Evolutionary conservation across 805 yeast genomes (phyloP).

Genomic region (Barnettozyma pratensis): DNA sequence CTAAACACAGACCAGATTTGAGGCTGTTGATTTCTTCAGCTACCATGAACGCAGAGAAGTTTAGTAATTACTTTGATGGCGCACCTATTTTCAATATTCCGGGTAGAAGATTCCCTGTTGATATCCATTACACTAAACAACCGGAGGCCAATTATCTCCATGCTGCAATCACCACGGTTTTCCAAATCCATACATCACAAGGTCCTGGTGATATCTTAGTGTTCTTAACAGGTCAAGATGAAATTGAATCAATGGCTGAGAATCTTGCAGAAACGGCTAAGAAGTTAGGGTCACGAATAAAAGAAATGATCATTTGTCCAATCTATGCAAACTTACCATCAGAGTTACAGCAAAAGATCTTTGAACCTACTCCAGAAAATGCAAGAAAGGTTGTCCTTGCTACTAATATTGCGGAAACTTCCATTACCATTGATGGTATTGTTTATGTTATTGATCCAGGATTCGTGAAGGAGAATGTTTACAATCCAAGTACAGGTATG

Average conservation of each 20-base stretch:
- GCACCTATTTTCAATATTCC: slow-evolving; percentile 91
- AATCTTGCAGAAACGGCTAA: slow-evolving; percentile 58
- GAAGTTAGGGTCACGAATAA: slow-evolving; percentile 48
- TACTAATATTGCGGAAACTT: slow-evolving; percentile 96
- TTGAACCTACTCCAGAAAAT: slow-evolving; percentile 79
- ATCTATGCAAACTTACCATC: slow-evolving; percentile 89
- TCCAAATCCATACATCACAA: slow-evolving; percentile 76
- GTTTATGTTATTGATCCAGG: slow-evolving; percentile 94
- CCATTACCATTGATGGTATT: slow-evolving; percentile 94
- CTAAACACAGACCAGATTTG: slow-evolving; percentile 59
- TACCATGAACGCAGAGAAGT: slow-evolving; percentile 85
- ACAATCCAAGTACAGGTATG: slow-evolving; percentile 83
- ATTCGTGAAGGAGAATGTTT: slow-evolving; percentile 86
- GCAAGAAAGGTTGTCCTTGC: slow-evolving; percentile 87
- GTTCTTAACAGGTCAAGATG: slow-evolving; percentile 94
- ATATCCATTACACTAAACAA: slow-evolving; percentile 71
- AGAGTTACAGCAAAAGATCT: slow-evolving; percentile 74
- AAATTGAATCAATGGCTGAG: slow-evolving; percentile 79
- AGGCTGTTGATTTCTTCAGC: slow-evolving; percentile 86
- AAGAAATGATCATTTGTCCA: slow-evolving; percentile 69
- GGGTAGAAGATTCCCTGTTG: slow-evolving; percentile 91
- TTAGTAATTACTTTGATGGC: slow-evolving; percentile 70
- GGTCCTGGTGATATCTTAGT: slow-evolving; percentile 82
- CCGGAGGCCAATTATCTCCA: slow-evolving; percentile 91
- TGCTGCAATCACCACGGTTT: slow-evolving; percentile 82